A percentile compares a stretch with the other conserved stretches of the same genome.
Conservation (phyloP, 228 moss, liverwort and hornwort genomes). For the Sphagnum magellanicum region DNA sequence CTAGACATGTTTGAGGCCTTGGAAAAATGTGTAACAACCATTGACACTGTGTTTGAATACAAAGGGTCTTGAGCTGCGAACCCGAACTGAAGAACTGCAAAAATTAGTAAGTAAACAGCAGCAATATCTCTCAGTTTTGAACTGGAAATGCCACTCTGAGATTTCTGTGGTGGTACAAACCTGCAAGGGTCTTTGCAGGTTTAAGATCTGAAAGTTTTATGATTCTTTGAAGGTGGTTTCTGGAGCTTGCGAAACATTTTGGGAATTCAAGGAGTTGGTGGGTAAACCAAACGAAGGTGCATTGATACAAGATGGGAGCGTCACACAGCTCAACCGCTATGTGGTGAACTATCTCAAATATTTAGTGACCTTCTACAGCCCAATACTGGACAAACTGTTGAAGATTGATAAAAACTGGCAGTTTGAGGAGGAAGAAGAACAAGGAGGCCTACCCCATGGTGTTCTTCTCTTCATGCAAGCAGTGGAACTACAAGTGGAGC, state of each 20-base stretch:
- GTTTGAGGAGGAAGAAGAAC: conserved; percentile 32
- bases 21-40: conserved; percentile 52
- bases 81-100: conserved; percentile 67
- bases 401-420: conserved; percentile 71
- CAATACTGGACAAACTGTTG: conserved; percentile 76
- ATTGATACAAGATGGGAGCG: conserved; percentile 53
- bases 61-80: conserved; percentile 69
- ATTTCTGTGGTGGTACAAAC: no score
- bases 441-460: conserved; percentile 51
- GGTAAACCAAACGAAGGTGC: conserved; percentile 54
- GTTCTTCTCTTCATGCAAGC: conserved; percentile 61
- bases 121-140: not conserved
- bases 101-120: conserved; percentile 30
- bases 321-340: conserved; percentile 70
- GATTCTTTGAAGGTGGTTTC: conserved; percentile 28
- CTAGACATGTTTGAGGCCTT: conserved; percentile 90
- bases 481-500: conserved; percentile 63
- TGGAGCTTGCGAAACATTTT: conserved; percentile 65
- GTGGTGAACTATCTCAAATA: conserved; percentile 89
- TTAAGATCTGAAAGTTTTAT: no score
- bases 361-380: conserved; percentile 64
- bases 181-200: no score
- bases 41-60: conserved; percentile 67
- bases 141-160: no score
- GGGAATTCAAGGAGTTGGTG: conserved; percentile 59